A percentile compares a stretch with the other conserved stretches of the same genome.
phyloP scores from a whole-genome alignment of 2,329 filamentous ascomycete species.

The Ceratocystis lukuohia region DNA sequence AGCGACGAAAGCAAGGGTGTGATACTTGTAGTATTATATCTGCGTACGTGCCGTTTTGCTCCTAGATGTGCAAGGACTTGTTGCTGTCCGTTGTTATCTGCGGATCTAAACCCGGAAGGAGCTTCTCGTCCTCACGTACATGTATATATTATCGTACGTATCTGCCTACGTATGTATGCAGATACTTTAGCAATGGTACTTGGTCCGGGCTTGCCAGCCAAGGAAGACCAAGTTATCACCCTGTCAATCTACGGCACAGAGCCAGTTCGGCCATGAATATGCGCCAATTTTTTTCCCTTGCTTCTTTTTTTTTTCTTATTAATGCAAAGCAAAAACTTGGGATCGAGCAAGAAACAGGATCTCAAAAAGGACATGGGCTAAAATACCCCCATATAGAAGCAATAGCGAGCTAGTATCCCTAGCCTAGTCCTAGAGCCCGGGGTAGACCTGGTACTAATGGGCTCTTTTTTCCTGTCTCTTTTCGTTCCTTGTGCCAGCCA shows the following conservation, averaged over 20 bases:
- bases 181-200: background rate
- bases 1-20: too few relatives aligned
- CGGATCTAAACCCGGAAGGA: background rate
- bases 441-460: too few relatives aligned
- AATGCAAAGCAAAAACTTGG: background rate
- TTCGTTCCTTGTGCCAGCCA: background rate
- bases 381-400: background rate
- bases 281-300: background rate
- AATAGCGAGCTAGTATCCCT: background rate
- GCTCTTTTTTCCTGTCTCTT: background rate
- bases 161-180: background rate
- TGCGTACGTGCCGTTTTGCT: too few relatives aligned
- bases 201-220: background rate
- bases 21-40: too few relatives aligned
- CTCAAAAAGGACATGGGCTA: background rate
- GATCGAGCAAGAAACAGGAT: background rate
- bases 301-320: background rate
- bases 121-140: too few relatives aligned
- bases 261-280: background rate
- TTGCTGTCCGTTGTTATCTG: background rate
- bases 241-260: background rate
- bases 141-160: background rate
- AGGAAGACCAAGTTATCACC: background rate
- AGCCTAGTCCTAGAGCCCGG: background rate
- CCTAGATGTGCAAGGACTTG: background rate